Evolutionary conservation across 2,329 filamentous ascomycete species (phyloP).

Genomic region (Sordariomycetes sp.): DNA sequence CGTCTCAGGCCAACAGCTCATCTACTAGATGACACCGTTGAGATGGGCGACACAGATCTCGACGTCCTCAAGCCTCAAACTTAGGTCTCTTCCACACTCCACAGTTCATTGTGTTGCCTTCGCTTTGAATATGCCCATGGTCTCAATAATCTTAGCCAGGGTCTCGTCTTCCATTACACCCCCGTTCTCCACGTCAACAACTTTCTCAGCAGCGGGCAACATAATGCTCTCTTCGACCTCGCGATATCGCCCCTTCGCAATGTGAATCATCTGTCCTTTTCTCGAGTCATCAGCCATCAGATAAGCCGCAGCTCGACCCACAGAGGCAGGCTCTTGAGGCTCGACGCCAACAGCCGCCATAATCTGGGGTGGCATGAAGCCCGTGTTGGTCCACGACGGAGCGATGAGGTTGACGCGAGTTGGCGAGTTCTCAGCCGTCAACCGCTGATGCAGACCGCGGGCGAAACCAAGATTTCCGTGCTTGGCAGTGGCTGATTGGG

Average conservation of each 20-base stretch:
- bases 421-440: conserved; percentile 25
- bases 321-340: conserved; percentile 33
- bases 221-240: conserved; percentile 42
- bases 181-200: not conserved
- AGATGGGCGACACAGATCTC: too few species aligned
- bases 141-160: not conserved
- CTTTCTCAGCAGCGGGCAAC: conserved; percentile 13
- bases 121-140: not conserved
- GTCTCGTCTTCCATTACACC: not conserved
- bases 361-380: conserved; percentile 29
- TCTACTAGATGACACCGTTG: too few species aligned
- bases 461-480: conserved; percentile 45
- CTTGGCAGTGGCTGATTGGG: conserved; percentile 32
- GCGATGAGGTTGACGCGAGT: conserved; percentile 47
- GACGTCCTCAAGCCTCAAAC: too few species aligned
- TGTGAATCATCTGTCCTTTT: conserved; percentile 44
- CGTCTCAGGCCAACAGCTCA: too few species aligned
- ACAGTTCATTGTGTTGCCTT: too few species aligned
- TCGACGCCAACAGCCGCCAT: conserved; percentile 28
- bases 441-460: conserved; percentile 30
- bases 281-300: conserved; percentile 38
- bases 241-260: conserved; percentile 34
- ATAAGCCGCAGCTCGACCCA: conserved; percentile 37
- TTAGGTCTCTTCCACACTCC: too few species aligned
- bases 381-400: conserved; percentile 45